These are phyloP conservation scores for Neotropicomus parvogracilis DNA, from an alignment of 1,284 basidiomycete genomes.

Conservation along the genomic window DNA sequence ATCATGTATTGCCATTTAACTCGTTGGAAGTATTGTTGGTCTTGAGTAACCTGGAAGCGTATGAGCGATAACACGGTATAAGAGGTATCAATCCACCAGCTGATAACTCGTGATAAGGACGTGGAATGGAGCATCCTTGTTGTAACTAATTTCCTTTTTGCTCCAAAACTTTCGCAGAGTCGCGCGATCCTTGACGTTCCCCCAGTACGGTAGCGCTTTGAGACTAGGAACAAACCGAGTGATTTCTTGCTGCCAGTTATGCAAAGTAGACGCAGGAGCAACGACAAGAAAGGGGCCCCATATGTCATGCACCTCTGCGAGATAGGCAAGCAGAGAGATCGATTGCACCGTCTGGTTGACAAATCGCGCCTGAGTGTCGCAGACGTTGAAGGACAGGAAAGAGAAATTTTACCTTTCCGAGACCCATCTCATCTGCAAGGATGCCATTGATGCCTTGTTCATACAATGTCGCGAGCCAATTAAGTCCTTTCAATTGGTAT, in stretches of 20 bases:
- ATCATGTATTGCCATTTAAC: conserved; percentile 99
- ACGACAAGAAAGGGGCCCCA: conserved; percentile 99
- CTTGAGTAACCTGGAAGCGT: conserved; percentile 75
- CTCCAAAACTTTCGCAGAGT: conserved; percentile 98
- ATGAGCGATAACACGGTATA: conserved; percentile 7
- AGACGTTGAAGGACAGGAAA: background rate
- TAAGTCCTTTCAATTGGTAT: conserved; percentile 97
- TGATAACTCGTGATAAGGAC: conserved; percentile 98
- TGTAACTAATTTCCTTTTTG: conserved; percentile 95
- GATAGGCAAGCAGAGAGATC: conserved; percentile 93
- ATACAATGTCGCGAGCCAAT: conserved; percentile 97
- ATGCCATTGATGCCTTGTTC: conserved; percentile 99
- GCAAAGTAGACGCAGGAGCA: conserved; percentile 94
- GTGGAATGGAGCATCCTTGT: conserved; percentile 95
- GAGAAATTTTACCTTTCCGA: conserved; percentile 83
- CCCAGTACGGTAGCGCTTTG: conserved; percentile 98
- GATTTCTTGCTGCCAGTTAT: conserved; percentile 99
- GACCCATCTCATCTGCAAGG: conserved; percentile 97
- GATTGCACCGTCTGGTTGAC: conserved; percentile 89
- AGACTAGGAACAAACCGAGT: conserved; percentile 92
- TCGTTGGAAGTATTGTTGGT: conserved; percentile 97
- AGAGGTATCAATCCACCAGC: conserved; percentile 52
- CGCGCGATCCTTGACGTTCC: conserved; percentile 93
- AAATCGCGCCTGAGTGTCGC: background rate
- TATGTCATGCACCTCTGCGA: conserved; percentile 96